Evolutionary conservation across 768 basidiomycete species (phyloP).

Genomic region (Tylopilus plumbeoviolaceoides): DNA sequence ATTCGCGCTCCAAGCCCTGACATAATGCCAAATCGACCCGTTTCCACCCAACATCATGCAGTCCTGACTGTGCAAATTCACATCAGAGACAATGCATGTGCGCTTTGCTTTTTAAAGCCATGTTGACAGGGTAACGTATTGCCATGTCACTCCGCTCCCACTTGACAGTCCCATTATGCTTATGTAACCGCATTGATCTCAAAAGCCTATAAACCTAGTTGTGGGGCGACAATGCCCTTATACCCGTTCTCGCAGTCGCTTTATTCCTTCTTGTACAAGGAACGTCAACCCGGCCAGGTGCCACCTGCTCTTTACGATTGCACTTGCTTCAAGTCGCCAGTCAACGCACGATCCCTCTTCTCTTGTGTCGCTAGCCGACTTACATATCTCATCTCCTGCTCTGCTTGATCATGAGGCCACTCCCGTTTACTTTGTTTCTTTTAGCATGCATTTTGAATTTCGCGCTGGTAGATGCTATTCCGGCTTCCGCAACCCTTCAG

Average conservation of each 20-base stretch:
- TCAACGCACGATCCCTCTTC: slow-evolving; percentile 6
- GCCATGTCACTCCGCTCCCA: neutral
- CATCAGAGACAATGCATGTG: neutral
- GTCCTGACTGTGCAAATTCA: neutral
- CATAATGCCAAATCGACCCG: neutral
- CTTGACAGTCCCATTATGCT: neutral
- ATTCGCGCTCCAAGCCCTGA: neutral
- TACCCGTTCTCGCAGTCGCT: neutral
- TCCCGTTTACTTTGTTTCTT: slow-evolving; percentile 49
- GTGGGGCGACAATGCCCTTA: neutral
- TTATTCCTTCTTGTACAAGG: neutral
- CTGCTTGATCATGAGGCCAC: slow-evolving; percentile 43
- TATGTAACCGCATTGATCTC: slow-evolving; percentile 10
- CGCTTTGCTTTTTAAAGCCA: slow-evolving; percentile 5
- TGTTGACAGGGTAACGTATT: slow-evolving; percentile 24
- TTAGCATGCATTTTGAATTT: slow-evolving; percentile 48
- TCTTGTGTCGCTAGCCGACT: slow-evolving; percentile 13
- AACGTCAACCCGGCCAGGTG: slow-evolving; percentile 17
- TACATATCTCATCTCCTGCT: neutral
- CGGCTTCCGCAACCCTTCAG: slow-evolving; percentile 12
- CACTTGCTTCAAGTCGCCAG: slow-evolving; percentile 14
- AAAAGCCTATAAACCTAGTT: neutral
- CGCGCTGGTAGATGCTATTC: slow-evolving; percentile 31
- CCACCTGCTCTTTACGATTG: slow-evolving; percentile 11
- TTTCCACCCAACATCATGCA: slow-evolving; percentile 14